Percentiles rank a stretch among this genome's conserved stretches.
Conservation (phyloP, 768 basidiomycete genomes). For the Gymnopilus dilepis region DNA sequence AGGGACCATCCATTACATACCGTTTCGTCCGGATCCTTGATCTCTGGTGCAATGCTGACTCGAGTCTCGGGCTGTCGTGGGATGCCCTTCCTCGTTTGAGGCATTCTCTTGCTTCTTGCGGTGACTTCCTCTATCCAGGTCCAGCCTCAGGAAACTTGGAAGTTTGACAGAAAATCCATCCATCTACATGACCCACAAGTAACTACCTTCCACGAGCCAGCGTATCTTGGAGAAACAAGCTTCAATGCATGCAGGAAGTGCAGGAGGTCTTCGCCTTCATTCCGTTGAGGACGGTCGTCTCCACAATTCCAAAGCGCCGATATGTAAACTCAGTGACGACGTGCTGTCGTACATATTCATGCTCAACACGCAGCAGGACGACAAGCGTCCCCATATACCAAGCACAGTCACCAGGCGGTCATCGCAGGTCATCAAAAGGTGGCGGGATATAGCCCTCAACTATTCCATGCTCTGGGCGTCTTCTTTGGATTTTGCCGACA, state of each 20-base stretch:
- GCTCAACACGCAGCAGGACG: constrained; percentile 10
- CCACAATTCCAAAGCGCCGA: constrained; percentile 8
- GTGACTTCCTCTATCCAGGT: no score
- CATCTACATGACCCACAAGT: no score
- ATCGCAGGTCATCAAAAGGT: constrained; percentile 9
- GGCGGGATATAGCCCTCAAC: constrained; percentile 2
- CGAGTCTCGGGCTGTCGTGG: no score
- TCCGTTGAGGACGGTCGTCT: constrained; percentile 11
- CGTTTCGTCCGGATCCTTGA: no score
- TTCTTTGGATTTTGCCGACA: constrained; percentile 7
- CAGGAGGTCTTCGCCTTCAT: not conserved
- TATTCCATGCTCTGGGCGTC: constrained; percentile 5
- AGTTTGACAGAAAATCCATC: no score
- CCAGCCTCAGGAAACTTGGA: no score
- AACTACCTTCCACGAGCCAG: no score
- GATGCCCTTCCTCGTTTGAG: no score
- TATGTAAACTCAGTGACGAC: constrained; percentile 17
- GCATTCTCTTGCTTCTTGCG: no score
- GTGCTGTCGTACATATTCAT: constrained; percentile 14
- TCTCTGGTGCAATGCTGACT: no score
- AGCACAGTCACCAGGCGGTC: not conserved
- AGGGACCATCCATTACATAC: no score
- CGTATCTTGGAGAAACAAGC: no score
- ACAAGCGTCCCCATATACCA: not conserved
- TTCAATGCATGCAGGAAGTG: not conserved